phyloP scores from a whole-genome alignment of 1,284 basidiomycete genomes.

The Cutaneotrichosporon sp. region DNA sequence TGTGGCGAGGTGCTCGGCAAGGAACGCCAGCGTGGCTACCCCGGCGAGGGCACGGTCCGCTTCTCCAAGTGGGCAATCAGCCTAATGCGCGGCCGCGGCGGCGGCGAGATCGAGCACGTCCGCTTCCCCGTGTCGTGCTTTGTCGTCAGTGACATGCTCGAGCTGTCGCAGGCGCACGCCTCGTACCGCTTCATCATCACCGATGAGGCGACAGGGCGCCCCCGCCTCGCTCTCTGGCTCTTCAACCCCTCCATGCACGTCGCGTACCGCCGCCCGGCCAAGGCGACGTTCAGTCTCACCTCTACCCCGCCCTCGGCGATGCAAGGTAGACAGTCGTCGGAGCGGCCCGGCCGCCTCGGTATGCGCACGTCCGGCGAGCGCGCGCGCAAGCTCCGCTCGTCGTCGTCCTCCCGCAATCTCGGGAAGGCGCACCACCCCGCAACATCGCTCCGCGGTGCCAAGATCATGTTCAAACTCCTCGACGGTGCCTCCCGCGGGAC shows the following conservation, averaged over 20 bases:
- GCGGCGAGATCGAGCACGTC: conserved; percentile 47
- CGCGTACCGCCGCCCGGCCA: conserved; percentile 54
- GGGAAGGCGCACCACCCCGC: background rate
- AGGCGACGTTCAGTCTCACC: background rate
- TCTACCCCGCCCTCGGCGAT: background rate
- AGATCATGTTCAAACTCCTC: conserved; percentile 37
- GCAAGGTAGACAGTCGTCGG: background rate
- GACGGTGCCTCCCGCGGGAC: conserved; percentile 7
- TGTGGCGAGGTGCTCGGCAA: conserved; percentile 73
- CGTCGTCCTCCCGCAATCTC: background rate
- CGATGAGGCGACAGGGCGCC: conserved; percentile 73
- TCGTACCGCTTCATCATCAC: conserved; percentile 78
- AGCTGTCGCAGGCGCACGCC: conserved; percentile 80
- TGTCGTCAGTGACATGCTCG: conserved; percentile 78
- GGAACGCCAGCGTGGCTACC: conserved; percentile 49
- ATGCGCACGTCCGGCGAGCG: conserved; percentile 1
- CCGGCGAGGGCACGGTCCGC: conserved; percentile 50
- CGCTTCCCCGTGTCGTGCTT: conserved; percentile 73
- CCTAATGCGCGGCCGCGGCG: conserved; percentile 59
- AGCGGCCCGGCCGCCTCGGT: background rate
- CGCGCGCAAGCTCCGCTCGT: background rate
- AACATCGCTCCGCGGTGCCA: conserved; percentile 24
- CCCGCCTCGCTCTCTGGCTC: conserved; percentile 78
- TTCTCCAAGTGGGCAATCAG: conserved; percentile 76
- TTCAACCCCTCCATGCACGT: conserved; percentile 80